Evolutionary conservation across 177 flowering plant species (phyloP).

Genomic region (Vitis hybrid): DNA sequence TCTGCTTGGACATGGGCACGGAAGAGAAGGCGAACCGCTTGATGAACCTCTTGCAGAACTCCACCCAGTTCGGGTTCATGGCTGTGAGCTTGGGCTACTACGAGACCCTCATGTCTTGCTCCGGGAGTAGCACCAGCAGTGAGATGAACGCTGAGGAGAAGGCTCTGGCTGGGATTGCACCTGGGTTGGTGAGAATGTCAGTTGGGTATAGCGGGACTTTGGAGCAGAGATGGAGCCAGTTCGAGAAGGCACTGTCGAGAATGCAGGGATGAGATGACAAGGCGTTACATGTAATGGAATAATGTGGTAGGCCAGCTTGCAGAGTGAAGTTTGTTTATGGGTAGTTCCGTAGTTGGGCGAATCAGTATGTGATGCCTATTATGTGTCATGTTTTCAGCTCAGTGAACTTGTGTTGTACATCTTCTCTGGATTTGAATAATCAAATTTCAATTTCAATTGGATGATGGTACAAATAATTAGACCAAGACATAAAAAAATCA

Average conservation of each 20-base stretch:
- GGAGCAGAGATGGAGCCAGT: slow-evolving; percentile 86
- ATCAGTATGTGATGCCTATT: too few relatives aligned
- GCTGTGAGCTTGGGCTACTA: slow-evolving; percentile 92
- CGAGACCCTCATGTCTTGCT: slow-evolving; percentile 95
- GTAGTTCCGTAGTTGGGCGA: too few relatives aligned
- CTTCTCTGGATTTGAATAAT: too few relatives aligned
- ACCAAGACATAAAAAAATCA: too few relatives aligned
- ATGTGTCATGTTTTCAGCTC: too few relatives aligned
- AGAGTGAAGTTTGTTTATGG: too few relatives aligned
- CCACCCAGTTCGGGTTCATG: slow-evolving; percentile 79
- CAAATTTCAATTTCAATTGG: too few relatives aligned
- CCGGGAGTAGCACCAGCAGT: slow-evolving; percentile 87
- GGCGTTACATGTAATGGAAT: too few relatives aligned
- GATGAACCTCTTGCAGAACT: slow-evolving; percentile 72
- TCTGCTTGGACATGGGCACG: slow-evolving; percentile 82
- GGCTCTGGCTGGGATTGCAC: slow-evolving; percentile 70
- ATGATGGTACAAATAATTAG: too few relatives aligned
- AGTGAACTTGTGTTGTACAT: too few relatives aligned
- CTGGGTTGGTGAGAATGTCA: slow-evolving; percentile 86
- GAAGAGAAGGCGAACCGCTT: slow-evolving; percentile 71
- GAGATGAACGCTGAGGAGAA: slow-evolving; percentile 72
- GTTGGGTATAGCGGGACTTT: slow-evolving; percentile 76
- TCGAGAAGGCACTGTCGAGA: slow-evolving; percentile 62
- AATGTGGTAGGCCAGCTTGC: too few relatives aligned
- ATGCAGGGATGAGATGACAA: slow-evolving; percentile 32